Conservation (phyloP, 129 eudicot genomes). For the Logfia minima region DNA sequence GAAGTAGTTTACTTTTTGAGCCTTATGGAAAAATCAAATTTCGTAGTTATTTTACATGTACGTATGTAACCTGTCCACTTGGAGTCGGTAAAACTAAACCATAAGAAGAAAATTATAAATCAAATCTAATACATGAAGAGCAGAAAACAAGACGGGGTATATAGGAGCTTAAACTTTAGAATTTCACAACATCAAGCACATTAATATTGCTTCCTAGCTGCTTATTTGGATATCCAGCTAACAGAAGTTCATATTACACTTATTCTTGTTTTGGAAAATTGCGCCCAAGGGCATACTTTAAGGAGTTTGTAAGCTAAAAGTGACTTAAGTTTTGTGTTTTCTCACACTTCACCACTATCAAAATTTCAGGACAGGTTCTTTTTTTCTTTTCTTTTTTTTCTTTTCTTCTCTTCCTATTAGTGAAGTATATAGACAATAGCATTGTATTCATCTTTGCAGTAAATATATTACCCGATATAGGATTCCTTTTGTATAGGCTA, state of each 20-base stretch:
- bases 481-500: not conserved
- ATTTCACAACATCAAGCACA: not conserved
- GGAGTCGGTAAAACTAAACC: not conserved
- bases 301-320: slow-evolving; percentile 11
- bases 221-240: not conserved
- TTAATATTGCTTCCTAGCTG: not conserved
- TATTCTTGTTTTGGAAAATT: not conserved
- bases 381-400: not conserved
- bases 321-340: slow-evolving; percentile 3
- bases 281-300: not conserved
- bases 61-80: not conserved
- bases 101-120: not conserved
- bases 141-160: not conserved
- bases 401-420: not conserved
- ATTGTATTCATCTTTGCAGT: not conserved
- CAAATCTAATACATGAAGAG: not conserved
- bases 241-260: slow-evolving; percentile 1
- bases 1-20: not conserved
- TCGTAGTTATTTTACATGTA: not conserved
- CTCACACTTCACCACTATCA: not conserved
- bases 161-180: not conserved
- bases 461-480: not conserved
- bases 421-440: not conserved
- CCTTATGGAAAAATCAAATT: not conserved
- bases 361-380: not conserved